Evolutionary conservation across 805 yeast genomes (phyloP), one percentile per base, ranked within the genome.

Genomic region (Hanseniaspora guilliermondii): DNA sequence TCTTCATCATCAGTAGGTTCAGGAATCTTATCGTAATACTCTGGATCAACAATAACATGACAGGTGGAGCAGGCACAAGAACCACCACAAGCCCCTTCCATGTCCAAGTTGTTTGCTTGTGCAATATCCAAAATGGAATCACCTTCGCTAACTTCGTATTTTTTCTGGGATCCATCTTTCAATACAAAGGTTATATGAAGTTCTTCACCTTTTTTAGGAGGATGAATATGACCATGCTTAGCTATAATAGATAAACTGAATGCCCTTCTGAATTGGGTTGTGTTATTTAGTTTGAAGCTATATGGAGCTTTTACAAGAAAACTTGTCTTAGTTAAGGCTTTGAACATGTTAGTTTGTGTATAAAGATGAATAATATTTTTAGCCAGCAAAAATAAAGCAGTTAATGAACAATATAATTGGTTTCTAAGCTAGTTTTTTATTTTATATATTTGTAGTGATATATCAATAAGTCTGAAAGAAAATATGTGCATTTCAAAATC

Each of bases 21-120:
- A 9, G 93, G 95, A 59, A 93, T 78, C 49, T 72, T 77, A 64
- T 93, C 98, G 69, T 87, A 93, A 66, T 73, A 88, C 46, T 85
- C 96, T 0, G 98, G 97, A 66, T 93, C 98, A 39, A 93, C 88
- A 49, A 93, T 91, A 53, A 93, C 83, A 70, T 93, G 98, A 66
- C 98, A 93, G 0, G 98, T 93, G 5, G 97, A 88, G 67, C 98
- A 93, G 1, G 98, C 98, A 74, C 98, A 93, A 4, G 97, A 87
- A 3, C 97, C 98, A 22, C 98, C 98, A 70, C 98, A 93, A 0
- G 98, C 98, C 45, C 87, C 96, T 67, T 93, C 98, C 93, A 93
- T 89, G 60, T 93, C 98, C 56, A 93, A 69, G 62, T 89, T 84
- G 65, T 89, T 70, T 3, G 93, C 94, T 70, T 93, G 97, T 6